A percentile compares a stretch with the other conserved stretches of the same genome.
Evolutionary conservation across 768 basidiomycete genomes (phyloP).

Genomic region (Phanerochaete sordida): DNA sequence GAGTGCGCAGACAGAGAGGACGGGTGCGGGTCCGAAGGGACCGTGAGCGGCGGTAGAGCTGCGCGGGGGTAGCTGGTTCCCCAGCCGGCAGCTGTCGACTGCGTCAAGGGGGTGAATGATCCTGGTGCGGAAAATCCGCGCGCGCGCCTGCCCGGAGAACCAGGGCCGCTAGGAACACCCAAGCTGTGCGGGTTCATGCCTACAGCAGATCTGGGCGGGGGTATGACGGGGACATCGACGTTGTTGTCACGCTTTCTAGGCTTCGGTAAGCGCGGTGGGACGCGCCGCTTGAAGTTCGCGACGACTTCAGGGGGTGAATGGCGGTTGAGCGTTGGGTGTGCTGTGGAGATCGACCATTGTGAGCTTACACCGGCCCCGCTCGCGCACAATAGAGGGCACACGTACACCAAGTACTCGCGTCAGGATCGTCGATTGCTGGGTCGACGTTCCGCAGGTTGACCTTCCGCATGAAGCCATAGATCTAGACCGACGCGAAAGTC

Average conservation of each 20-base stretch:
- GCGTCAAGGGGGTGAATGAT: slow-evolving; percentile 69
- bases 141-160: slow-evolving; percentile 50
- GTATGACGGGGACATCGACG: slow-evolving; percentile 65
- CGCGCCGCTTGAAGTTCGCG: slow-evolving; percentile 92
- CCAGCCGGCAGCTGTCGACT: slow-evolving; percentile 56
- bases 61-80: slow-evolving; percentile 44
- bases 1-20: slow-evolving; percentile 34
- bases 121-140: slow-evolving; percentile 81
- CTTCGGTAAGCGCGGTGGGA: slow-evolving; percentile 89
- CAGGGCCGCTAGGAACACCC: slow-evolving; percentile 44
- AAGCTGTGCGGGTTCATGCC: slow-evolving; percentile 65
- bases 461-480: slow-evolving; percentile 98
- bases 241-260: slow-evolving; percentile 71
- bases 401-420: slow-evolving; percentile 97
- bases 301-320: slow-evolving; percentile 89
- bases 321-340: slow-evolving; percentile 88
- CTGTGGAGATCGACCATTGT: slow-evolving; percentile 33
- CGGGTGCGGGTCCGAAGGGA: slow-evolving; percentile 64
- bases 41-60: slow-evolving; percentile 79
- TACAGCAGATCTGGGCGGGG: slow-evolving; percentile 74
- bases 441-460: slow-evolving; percentile 95
- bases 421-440: slow-evolving; percentile 92
- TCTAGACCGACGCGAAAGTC: slow-evolving; percentile 44
- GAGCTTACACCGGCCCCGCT: not conserved
- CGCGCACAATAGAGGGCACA: slow-evolving; percentile 2